phyloP scores from a whole-genome alignment of 345 rosid genomes.

The Acer yangbiense region DNA sequence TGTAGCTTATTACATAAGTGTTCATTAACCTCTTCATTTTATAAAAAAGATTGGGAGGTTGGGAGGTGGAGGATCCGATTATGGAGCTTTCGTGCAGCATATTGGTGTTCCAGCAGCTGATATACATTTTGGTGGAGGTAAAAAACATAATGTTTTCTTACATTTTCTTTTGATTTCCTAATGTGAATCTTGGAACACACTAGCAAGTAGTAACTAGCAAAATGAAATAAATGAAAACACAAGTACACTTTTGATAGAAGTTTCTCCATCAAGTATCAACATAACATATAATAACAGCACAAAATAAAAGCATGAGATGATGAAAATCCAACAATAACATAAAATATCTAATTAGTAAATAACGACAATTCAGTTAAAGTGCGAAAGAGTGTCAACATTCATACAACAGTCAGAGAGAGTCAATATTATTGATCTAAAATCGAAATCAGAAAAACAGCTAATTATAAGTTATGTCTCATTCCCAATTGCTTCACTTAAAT shows the following conservation, averaged over 20 bases:
- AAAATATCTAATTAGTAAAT: neutral
- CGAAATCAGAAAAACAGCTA: conserved; percentile 5
- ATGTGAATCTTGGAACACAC: neutral
- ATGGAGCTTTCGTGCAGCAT: conserved; percentile 81
- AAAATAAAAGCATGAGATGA: neutral
- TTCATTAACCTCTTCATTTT: conserved; percentile 9
- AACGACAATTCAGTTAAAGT: neutral
- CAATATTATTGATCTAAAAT: neutral
- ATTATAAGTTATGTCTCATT: neutral
- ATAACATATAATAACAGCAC: no score
- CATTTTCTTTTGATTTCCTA: conserved; percentile 12
- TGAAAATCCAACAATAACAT: neutral
- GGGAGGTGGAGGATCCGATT: conserved; percentile 75
- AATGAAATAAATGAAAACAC: neutral
- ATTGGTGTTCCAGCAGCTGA: conserved; percentile 71
- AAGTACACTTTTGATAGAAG: neutral
- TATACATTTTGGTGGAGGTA: conserved; percentile 63
- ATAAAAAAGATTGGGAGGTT: conserved; percentile 59
- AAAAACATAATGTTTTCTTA: conserved; percentile 3
- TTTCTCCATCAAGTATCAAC: neutral
- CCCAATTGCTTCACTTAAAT: neutral
- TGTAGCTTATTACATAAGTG: neutral
- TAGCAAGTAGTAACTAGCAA: neutral
- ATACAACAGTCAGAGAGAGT: neutral
- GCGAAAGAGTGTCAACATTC: neutral